phyloP scores from a whole-genome alignment of 1,284 basidiomycete genomes.

The Moniliophthora roreri region DNA sequence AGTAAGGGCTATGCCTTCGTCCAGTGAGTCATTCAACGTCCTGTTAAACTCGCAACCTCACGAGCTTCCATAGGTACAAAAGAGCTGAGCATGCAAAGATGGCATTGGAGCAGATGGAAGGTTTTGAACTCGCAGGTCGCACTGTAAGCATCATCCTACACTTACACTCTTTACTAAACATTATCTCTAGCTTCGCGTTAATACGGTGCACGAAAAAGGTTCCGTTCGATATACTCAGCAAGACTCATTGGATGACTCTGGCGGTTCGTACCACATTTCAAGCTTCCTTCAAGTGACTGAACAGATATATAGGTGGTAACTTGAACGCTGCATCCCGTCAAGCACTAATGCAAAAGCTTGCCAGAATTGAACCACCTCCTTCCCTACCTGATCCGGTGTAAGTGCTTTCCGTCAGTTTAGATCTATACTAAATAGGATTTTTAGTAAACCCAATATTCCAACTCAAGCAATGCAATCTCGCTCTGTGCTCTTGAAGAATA shows the following conservation, averaged over 20 bases:
- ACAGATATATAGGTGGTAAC: conserved; percentile 66
- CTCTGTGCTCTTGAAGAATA: conserved; percentile 88
- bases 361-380: conserved; percentile 77
- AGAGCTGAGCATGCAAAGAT: conserved; percentile 90
- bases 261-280: conserved; percentile 48
- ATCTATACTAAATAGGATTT: background rate
- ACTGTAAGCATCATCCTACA: conserved; percentile 52
- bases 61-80: conserved; percentile 64
- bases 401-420: conserved; percentile 23
- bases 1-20: conserved; percentile 99
- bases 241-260: conserved; percentile 81
- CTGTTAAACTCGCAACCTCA: conserved; percentile 3
- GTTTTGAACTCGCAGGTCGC: conserved; percentile 94
- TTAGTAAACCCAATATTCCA: conserved; percentile 62
- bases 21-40: conserved; percentile 58
- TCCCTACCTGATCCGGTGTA: conserved; percentile 60
- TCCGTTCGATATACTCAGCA: conserved; percentile 70
- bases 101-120: conserved; percentile 98
- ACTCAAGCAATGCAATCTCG: conserved; percentile 75
- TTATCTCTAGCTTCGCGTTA: conserved; percentile 72
- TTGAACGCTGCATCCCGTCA: conserved; percentile 94
- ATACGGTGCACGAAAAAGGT: conserved; percentile 89
- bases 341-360: conserved; percentile 99
- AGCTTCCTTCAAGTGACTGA: conserved; percentile 5
- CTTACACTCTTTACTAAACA: conserved; percentile 12